These are phyloP conservation scores for Boletus tylopilopsis DNA, from an alignment of 768 basidiomycete genomes.

Conservation along the genomic window DNA sequence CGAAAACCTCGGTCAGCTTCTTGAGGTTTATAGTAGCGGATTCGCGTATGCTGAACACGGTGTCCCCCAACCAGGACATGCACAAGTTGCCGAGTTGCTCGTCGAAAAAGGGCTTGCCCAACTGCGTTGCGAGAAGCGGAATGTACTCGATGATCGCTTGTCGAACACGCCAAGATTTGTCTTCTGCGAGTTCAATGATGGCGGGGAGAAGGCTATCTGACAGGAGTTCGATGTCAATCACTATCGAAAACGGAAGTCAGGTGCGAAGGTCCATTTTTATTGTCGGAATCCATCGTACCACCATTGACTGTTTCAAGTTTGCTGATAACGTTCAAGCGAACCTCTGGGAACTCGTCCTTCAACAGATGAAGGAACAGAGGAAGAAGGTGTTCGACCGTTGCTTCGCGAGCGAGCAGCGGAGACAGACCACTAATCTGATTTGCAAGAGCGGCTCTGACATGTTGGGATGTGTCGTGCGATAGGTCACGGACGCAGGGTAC, in stretches of 20 bases:
- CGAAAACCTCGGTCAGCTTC: conserved; percentile 97
- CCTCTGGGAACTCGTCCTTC: conserved; percentile 99
- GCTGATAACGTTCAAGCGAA: conserved; percentile 95
- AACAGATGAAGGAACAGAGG: conserved; percentile 94
- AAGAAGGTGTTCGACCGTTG: conserved; percentile 94
- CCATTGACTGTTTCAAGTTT: conserved; percentile 95
- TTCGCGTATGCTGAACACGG: conserved; percentile 96
- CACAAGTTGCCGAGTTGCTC: conserved; percentile 95
- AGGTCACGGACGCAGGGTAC: conserved; percentile 94
- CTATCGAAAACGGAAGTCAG: conserved; percentile 38
- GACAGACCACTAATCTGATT: conserved; percentile 96
- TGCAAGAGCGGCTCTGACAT: conserved; percentile 94
- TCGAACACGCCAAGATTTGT: conserved; percentile 99
- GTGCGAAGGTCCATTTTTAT: neutral
- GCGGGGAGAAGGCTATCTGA: conserved; percentile 95
- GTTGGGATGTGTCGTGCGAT: conserved; percentile 91
- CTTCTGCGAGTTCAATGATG: conserved; percentile 96
- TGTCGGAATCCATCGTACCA: conserved; percentile 49
- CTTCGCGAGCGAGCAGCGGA: conserved; percentile 86
- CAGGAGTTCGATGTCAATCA: conserved; percentile 95
- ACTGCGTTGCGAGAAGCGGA: conserved; percentile 96
- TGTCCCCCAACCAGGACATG: conserved; percentile 99
- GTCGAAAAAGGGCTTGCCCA: conserved; percentile 96
- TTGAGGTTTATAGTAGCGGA: conserved; percentile 97
- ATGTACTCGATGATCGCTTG: conserved; percentile 99